Percentiles rank a stretch among this genome's conserved stretches.
Evolutionary conservation across 495 filamentous ascomycete species (phyloP).

Genomic region (Aspergillus carlsbadensis): DNA sequence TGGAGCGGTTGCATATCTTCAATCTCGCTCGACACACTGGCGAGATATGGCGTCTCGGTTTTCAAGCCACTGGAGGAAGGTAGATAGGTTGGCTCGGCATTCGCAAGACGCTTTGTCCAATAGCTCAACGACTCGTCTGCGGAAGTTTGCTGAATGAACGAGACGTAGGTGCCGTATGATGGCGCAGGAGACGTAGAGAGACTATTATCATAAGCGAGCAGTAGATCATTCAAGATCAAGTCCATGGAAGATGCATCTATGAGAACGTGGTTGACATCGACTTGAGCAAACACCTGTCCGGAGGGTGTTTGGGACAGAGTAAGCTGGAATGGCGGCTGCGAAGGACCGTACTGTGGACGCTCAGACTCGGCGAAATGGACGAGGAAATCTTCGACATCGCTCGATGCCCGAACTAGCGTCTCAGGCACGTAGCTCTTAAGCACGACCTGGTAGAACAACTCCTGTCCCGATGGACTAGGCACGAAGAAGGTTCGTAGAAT

Average conservation of each 20-base stretch:
- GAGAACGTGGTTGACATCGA: constrained; percentile 14
- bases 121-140: constrained; percentile 2
- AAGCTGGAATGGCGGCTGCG: constrained; percentile 10
- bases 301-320: neutral
- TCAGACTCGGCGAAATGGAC: neutral
- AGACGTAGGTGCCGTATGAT: constrained; percentile 13
- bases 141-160: constrained; percentile 27
- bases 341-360: neutral
- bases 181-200: neutral
- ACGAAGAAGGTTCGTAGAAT: constrained; percentile 13
- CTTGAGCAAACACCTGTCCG: constrained; percentile 3
- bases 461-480: constrained; percentile 4
- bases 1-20: neutral
- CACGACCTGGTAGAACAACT: constrained; percentile 11
- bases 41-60: neutral
- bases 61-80: neutral
- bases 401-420: neutral
- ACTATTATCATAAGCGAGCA: neutral
- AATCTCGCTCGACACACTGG: neutral
- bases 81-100: constrained; percentile 8
- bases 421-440: neutral
- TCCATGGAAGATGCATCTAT: constrained; percentile 14
- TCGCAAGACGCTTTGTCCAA: constrained; percentile 18
- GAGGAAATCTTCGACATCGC: neutral
- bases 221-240: constrained; percentile 11